These are phyloP conservation scores for Amanita jacksonii DNA, from an alignment of 768 basidiomycete species.

Conservation along the genomic window DNA sequence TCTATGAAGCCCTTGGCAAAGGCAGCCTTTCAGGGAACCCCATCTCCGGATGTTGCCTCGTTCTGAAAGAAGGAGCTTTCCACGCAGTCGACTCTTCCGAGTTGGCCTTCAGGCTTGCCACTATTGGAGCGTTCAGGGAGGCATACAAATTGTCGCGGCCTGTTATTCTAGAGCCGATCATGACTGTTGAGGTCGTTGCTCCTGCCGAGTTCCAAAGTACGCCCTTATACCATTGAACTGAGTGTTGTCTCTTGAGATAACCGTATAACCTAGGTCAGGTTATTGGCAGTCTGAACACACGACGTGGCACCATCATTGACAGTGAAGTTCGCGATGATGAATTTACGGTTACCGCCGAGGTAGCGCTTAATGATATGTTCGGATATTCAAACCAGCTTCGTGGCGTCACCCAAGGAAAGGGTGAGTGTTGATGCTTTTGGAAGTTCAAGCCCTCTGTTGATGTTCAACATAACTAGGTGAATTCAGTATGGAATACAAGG, in stretches of 20 bases:
- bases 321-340: constrained; percentile 97
- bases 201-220: constrained; percentile 91
- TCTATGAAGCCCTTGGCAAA: constrained; percentile 89
- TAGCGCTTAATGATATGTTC: constrained; percentile 97
- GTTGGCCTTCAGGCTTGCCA: constrained; percentile 85
- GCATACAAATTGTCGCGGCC: constrained; percentile 68
- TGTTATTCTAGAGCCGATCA: constrained; percentile 93
- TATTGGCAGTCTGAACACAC: constrained; percentile 87
- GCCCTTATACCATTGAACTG: constrained; percentile 15
- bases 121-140: constrained; percentile 90
- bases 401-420: constrained; percentile 95
- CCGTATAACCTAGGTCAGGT: constrained; percentile 48
- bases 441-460: background rate
- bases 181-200: constrained; percentile 96
- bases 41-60: constrained; percentile 76
- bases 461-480: constrained; percentile 34
- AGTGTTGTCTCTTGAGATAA: background rate
- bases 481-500: constrained; percentile 76
- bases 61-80: constrained; percentile 85
- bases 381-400: constrained; percentile 90
- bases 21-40: constrained; percentile 84
- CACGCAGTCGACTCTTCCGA: constrained; percentile 97
- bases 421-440: constrained; percentile 15
- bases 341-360: constrained; percentile 86
- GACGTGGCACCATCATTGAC: constrained; percentile 90